These are phyloP conservation scores for Setaria italica DNA, from an alignment of 202 grass and related monocot genomes.

Conservation along the genomic window DNA sequence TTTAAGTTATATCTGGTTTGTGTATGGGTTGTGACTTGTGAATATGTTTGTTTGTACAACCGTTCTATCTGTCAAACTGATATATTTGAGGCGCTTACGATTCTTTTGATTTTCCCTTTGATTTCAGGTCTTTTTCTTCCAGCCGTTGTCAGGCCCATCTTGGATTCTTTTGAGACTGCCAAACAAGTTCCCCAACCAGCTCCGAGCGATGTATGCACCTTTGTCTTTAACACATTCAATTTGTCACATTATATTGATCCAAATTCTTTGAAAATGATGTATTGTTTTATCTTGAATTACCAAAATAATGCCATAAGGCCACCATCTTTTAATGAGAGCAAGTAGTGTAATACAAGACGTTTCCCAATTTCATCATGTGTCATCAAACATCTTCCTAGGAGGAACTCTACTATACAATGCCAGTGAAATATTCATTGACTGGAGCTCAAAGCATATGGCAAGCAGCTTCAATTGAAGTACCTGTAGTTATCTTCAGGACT, in stretches of 20 bases:
- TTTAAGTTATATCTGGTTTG: not conserved
- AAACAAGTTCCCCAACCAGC: conserved; percentile 63
- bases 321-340: not conserved
- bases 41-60: not conserved
- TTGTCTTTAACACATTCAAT: not conserved
- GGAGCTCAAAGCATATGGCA: not conserved
- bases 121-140: conserved; percentile 81
- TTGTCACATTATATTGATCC: not conserved
- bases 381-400: not conserved
- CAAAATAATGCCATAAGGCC: not conserved
- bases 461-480: conserved; percentile 19
- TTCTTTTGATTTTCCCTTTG: conserved; percentile 9
- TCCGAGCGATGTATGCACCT: conserved; percentile 66
- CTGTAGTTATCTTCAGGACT: not conserved
- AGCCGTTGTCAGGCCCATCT: conserved; percentile 72
- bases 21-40: not conserved
- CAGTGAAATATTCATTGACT: not conserved
- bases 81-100: conserved; percentile 10
- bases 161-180: conserved; percentile 76
- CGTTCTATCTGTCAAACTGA: conserved; percentile 13
- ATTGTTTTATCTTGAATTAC: conserved; percentile 32
- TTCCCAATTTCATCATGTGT: conserved; percentile 2
- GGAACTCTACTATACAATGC: not conserved
- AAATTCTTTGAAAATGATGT: conserved; percentile 32
- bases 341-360: not conserved